Evolutionary conservation across 192 early-diverging fungal genomes (phyloP), one percentile per base, ranked within the genome.

Genomic region (Coemansia sp.): DNA sequence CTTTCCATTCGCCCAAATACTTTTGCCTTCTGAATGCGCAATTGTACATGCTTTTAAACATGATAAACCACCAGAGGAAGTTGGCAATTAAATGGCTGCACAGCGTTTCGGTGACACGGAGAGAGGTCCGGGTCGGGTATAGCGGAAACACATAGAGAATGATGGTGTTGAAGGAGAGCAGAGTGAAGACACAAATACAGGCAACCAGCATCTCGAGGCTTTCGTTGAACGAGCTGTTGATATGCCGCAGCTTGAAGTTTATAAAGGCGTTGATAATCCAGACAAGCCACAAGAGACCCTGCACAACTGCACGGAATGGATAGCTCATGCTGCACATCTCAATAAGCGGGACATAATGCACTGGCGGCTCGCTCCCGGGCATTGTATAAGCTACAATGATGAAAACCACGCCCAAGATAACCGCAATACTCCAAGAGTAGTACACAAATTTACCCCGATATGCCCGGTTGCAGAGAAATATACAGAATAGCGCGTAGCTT

Each of bases 61-160:
- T 80, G 41, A 80, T 80, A 31, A 66, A 80, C 78, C 78, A 80
- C 67, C 71, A 75, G 5, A 80, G 47, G 20, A 75, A 66, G 32
- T 74, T 74, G 36, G 64, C 50, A n/a, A 74, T 45, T 3, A 62
- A 11, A 23, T 75, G 67, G 39, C 64, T 71, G 3, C 51, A 2
- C 38, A 80, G 11, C 0, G 66, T 66, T 52, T 75, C 64, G 8
- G 57, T 51, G 2, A 70, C 58, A 1, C 78, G 63, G 0, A 66
- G 48, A 2, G 11, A 11, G 4, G 26, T 34, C 2, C 39, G 34
- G 0, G 64, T 71, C 1, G 71, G 67, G 47, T 75, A 74, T n/a
- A 67, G 51, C 23, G 71, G 67, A n/a, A 68, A 43, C 2, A 48
- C 51, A 46, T 75, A 67, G 10, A 80, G 58, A 10, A 80, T 71